Conservation (phyloP, 306 rosid genomes). For the Hippophae rhamnoides region DNA sequence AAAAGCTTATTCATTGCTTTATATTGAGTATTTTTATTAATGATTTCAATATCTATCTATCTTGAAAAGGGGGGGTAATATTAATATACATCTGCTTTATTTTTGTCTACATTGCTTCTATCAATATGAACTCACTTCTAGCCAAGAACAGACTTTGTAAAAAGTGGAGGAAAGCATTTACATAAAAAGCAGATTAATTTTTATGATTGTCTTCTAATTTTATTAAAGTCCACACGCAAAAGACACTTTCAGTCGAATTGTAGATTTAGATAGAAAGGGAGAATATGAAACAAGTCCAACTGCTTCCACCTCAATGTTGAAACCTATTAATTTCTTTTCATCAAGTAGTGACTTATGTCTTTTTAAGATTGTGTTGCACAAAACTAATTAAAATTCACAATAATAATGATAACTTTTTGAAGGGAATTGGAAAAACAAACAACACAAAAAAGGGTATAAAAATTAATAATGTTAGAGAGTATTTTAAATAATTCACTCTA, state of each 20-base stretch:
- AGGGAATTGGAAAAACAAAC: too few species aligned
- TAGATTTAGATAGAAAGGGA: not conserved
- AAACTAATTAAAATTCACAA: slow-evolving; percentile 1
- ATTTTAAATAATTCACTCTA: too few species aligned
- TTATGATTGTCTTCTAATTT: slow-evolving; percentile 12
- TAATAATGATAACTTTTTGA: too few species aligned
- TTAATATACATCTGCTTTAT: too few species aligned
- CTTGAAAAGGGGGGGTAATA: too few species aligned
- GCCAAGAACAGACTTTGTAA: slow-evolving; percentile 5
- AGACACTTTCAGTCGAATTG: slow-evolving; percentile 20
- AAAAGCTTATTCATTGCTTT: too few species aligned
- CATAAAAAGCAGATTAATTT: not conserved
- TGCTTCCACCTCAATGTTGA: slow-evolving; percentile 64
- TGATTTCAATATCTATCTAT: too few species aligned
- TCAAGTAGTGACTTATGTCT: slow-evolving; percentile 29
- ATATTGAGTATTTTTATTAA: too few species aligned
- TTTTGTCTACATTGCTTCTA: not conserved
- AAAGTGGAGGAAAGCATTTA: slow-evolving; percentile 28
- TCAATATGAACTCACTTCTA: slow-evolving; percentile 20
- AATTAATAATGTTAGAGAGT: too few species aligned
- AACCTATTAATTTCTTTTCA: slow-evolving; percentile 17
- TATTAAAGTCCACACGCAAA: slow-evolving; percentile 70
- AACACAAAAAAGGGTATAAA: too few species aligned
- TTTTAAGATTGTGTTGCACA: slow-evolving; percentile 20
- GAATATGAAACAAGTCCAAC: slow-evolving; percentile 40